These are phyloP conservation scores for Magnolia changhungtana DNA, from an alignment of 164 flowering plant genomes.

Conservation along the genomic window DNA sequence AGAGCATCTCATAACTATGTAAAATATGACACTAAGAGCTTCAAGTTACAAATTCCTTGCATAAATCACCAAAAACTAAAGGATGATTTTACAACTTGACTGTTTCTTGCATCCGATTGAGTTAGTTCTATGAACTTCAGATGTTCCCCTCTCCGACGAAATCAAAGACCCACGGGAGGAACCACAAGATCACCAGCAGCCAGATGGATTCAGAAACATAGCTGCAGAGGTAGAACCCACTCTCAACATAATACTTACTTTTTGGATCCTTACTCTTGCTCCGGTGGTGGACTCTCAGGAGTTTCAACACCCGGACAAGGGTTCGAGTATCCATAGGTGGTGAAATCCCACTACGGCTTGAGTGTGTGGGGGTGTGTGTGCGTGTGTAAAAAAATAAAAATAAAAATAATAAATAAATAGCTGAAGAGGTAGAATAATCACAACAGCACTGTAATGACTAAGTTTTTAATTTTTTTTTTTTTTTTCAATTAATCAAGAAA, in stretches of 20 bases:
- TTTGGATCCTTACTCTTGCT: no score
- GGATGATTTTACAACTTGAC: neutral
- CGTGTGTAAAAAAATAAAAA: no score
- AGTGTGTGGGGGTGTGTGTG: no score
- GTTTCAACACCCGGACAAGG: no score
- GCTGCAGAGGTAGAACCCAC: slow-evolving; percentile 32
- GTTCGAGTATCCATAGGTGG: no score
- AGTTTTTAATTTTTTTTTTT: no score
- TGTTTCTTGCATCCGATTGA: neutral
- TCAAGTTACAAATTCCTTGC: neutral
- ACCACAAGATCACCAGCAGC: slow-evolving; percentile 5
- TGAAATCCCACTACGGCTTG: no score
- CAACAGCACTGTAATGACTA: neutral
- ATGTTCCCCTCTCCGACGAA: slow-evolving; percentile 30
- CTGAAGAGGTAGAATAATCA: neutral
- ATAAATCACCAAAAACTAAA: neutral
- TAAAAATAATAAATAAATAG: no score
- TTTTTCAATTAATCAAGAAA: neutral
- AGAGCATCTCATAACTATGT: neutral
- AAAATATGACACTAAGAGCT: neutral
- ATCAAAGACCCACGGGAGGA: slow-evolving; percentile 27
- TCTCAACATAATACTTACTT: no score
- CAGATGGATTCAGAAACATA: slow-evolving; percentile 24
- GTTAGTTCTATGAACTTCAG: neutral
- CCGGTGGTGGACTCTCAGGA: no score